Percentiles rank a stretch among this genome's conserved stretches.
Evolutionary conservation across 1,284 basidiomycete species (phyloP).

Genomic region (Takashimella koratensis): DNA sequence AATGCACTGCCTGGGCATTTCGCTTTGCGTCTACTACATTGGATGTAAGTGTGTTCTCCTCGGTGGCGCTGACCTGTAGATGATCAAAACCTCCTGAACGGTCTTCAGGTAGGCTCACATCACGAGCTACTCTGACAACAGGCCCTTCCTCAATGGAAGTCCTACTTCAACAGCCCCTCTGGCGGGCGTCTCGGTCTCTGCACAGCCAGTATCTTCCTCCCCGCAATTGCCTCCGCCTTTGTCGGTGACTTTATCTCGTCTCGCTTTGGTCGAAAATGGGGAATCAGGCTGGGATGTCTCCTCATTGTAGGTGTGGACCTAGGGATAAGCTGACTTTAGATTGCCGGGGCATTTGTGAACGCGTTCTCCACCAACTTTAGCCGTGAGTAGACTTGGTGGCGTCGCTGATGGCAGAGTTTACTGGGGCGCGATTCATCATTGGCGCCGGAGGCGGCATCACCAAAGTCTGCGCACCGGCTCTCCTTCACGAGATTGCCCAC

Average conservation of each 20-base stretch:
- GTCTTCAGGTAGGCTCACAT: slow-evolving; percentile 15
- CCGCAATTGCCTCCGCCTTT: slow-evolving; percentile 23
- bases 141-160: slow-evolving; percentile 23
- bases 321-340: slow-evolving; percentile 5
- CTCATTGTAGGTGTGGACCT: slow-evolving; percentile 12
- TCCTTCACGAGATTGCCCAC: slow-evolving; percentile 26
- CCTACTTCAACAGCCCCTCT: slow-evolving; percentile 24
- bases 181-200: slow-evolving; percentile 23
- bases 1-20: slow-evolving; percentile 12
- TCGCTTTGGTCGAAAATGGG: slow-evolving; percentile 20
- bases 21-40: slow-evolving; percentile 16
- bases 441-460: slow-evolving; percentile 30
- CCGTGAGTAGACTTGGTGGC: slow-evolving; percentile 2
- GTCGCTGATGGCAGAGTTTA: slow-evolving; percentile 8
- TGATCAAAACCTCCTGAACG: slow-evolving; percentile 25
- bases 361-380: slow-evolving; percentile 13
- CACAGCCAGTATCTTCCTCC: slow-evolving; percentile 27
- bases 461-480: slow-evolving; percentile 19
- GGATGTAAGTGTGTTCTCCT: slow-evolving; percentile 18
- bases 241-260: slow-evolving; percentile 18
- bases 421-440: slow-evolving; percentile 23
- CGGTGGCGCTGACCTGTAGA: slow-evolving; percentile 10
- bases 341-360: slow-evolving; percentile 15
- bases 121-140: slow-evolving; percentile 17
- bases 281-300: slow-evolving; percentile 22